Evolutionary conservation across 2,329 filamentous ascomycete genomes (phyloP), one percentile per base, ranked within the genome.

Genomic region (Chalara sp.): DNA sequence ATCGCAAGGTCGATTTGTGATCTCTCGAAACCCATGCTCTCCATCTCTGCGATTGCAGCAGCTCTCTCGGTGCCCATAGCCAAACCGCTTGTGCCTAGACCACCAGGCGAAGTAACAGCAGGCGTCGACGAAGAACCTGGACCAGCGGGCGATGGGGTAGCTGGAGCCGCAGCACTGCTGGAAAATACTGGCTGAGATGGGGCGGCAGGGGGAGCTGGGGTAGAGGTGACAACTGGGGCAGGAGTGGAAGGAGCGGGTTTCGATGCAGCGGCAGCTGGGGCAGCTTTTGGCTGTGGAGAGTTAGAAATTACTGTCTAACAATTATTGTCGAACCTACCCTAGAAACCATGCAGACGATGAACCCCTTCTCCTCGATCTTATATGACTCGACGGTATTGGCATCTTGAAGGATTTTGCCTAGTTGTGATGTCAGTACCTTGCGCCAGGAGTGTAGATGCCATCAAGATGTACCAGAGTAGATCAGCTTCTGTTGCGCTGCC

Each of bases 311-410:
- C 21, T 21, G 21, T 21, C 21, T 21, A 21, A 21, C 21, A 21
- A 21, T 21, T 21, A 48, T 6, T 30, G n/a, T 40, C 12, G 32
- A 32, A 13, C 70, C 56, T 75, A 95, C 91, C 87, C 97, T 97
- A 68, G 89, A 89, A 63, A 95, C 85, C 84, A 99, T 96, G 75
- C 93, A 99, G 54, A 99, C 93, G 64, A 99, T 90, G 69, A 97
- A 99, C 37, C 93, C 93, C 79, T 97, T 99, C 80, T 97, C 93
- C 72, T 99, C 92, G 57, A 99, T 97, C 73, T 89, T 96, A 76
- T 97, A 97, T 40, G 88, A 91, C 70, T 90, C 89, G 62, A 99
- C 87, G 2, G 91, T 96, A 67, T 96, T 93, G 56, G 90, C 89
- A 86, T 99, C 92, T 72, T 96, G 92, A 59, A 99, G 76, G 63